phyloP scores from a whole-genome alignment of 805 yeast genomes.

The Sugiyamaella mastotermitis region DNA sequence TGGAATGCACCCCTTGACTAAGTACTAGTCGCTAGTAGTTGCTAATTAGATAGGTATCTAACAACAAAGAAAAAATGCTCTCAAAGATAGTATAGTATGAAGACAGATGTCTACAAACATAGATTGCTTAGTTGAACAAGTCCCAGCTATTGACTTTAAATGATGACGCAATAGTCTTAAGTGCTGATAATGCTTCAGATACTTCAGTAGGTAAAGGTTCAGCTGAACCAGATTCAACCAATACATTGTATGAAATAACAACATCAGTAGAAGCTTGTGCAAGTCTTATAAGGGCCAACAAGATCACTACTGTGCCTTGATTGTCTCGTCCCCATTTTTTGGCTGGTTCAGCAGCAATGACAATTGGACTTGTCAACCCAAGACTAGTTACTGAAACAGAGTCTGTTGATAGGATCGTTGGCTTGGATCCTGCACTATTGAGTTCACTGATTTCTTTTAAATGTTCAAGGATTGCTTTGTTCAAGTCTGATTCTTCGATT shows the following conservation, averaged over 20 bases:
- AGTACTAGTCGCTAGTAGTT: no score
- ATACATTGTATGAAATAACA: slow-evolving; percentile 54
- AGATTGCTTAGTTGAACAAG: slow-evolving; percentile 6
- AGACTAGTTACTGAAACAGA: no score
- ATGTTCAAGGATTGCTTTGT: slow-evolving; percentile 21
- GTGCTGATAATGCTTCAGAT: background rate
- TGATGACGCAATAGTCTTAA: background rate
- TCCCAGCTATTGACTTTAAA: slow-evolving; percentile 10
- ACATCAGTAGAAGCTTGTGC: slow-evolving; percentile 52
- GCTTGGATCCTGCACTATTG: slow-evolving; percentile 18
- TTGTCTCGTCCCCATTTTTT: slow-evolving; percentile 47
- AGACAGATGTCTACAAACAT: background rate
- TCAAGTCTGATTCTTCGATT: slow-evolving; percentile 25
- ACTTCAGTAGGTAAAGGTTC: background rate
- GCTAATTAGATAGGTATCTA: no score
- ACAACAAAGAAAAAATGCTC: no score
- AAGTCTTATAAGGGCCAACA: slow-evolving; percentile 54
- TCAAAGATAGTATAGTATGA: no score
- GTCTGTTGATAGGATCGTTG: background rate
- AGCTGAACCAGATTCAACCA: slow-evolving; percentile 21
- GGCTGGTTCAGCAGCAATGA: slow-evolving; percentile 40
- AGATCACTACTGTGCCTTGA: slow-evolving; percentile 36
- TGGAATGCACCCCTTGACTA: no score
- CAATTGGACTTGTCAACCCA: slow-evolving; percentile 23
- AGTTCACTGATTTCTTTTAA: slow-evolving; percentile 24